A percentile compares a stretch with the other conserved stretches of the same genome.
Conservation (phyloP, 805 yeast genomes). For the Kazachstania viticola region DNA sequence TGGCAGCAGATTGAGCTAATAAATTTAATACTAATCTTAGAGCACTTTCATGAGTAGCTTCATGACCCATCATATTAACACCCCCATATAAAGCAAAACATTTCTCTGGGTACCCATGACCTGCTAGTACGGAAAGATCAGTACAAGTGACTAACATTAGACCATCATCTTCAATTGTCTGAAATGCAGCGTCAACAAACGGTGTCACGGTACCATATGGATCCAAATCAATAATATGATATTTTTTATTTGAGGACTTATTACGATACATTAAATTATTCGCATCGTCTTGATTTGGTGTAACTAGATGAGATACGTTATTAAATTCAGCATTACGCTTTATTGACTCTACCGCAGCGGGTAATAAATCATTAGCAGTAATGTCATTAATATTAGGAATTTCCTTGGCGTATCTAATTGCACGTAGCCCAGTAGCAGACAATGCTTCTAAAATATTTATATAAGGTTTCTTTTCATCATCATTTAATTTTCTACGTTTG, state of each 20-base stretch:
- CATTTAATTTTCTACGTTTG: slow-evolving; percentile 23
- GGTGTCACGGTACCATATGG: slow-evolving; percentile 98
- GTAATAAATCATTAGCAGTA: slow-evolving; percentile 81
- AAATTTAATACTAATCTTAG: slow-evolving; percentile 68
- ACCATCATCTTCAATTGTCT: slow-evolving; percentile 75
- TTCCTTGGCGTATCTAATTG: slow-evolving; percentile 87
- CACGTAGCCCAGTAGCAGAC: slow-evolving; percentile 90
- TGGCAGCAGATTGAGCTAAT: slow-evolving; percentile 76
- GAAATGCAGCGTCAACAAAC: slow-evolving; percentile 84
- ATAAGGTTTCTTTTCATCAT: slow-evolving; percentile 28
- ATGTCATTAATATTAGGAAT: slow-evolving; percentile 63
- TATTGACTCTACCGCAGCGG: slow-evolving; percentile 78
- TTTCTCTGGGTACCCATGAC: slow-evolving; percentile 92
- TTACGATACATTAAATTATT: slow-evolving; percentile 59
- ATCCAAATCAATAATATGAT: slow-evolving; percentile 86
- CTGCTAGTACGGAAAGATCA: slow-evolving; percentile 91
- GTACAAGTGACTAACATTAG: slow-evolving; percentile 87
- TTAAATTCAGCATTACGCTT: slow-evolving; percentile 60
- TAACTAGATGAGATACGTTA: slow-evolving; percentile 42
- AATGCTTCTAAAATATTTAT: slow-evolving; percentile 77
- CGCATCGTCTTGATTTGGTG: slow-evolving; percentile 81
- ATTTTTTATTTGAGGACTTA: slow-evolving; percentile 33
- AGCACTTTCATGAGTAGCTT: slow-evolving; percentile 89
- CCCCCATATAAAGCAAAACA: slow-evolving; percentile 95
- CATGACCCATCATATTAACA: slow-evolving; percentile 63